Evolutionary conservation across 345 rosid genomes (phyloP).

Genomic region (Trapa incisa): DNA sequence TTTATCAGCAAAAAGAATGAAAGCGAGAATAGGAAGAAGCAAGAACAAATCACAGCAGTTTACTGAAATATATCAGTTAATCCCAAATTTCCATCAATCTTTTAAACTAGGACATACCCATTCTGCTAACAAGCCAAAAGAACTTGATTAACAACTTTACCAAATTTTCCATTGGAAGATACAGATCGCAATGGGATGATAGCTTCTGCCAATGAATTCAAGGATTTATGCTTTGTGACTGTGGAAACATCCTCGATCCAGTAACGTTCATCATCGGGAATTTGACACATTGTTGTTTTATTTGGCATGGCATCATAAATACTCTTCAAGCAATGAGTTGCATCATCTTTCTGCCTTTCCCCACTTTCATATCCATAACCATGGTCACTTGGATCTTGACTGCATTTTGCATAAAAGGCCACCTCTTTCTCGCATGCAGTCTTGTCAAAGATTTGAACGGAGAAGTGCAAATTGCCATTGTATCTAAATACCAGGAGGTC

Average conservation of each 20-base stretch:
- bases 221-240: slow-evolving; percentile 5
- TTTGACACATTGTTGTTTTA: not conserved
- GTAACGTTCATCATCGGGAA: slow-evolving; percentile 6
- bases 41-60: not conserved
- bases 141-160: not conserved
- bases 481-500: slow-evolving; percentile 48
- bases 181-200: slow-evolving; percentile 2
- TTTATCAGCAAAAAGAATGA: not conserved
- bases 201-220: not conserved
- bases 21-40: too few relatives aligned
- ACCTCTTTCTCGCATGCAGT: slow-evolving; percentile 46
- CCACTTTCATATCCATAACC: slow-evolving; percentile 8
- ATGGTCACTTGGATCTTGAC: slow-evolving; percentile 18
- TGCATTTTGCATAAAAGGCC: slow-evolving; percentile 30
- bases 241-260: slow-evolving; percentile 3
- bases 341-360: slow-evolving; percentile 32
- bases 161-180: slow-evolving; percentile 13
- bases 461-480: slow-evolving; percentile 36
- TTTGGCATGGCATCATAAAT: slow-evolving; percentile 10
- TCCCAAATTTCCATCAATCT: not conserved
- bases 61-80: not conserved
- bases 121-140: not conserved
- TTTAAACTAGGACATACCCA: not conserved
- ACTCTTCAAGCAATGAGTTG: slow-evolving; percentile 13
- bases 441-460: slow-evolving; percentile 41